Base-by-base conservation (phyloP, 192 early-diverging fungal genomes). In the Podila horticola region DNA sequence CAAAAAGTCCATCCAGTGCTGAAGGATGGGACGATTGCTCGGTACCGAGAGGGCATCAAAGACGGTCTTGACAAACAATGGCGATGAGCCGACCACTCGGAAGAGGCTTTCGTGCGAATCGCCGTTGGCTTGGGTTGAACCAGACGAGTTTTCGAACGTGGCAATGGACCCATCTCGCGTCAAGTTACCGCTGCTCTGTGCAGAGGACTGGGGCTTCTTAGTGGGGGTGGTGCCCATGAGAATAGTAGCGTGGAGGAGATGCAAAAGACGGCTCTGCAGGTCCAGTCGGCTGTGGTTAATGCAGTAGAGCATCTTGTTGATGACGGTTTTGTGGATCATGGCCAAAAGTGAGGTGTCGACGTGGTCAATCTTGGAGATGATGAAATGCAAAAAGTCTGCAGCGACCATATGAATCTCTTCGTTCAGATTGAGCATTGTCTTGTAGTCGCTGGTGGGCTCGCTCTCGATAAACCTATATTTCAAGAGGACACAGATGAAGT, bases 1-100 rank as follows among this genome's bases (percentile, higher is more conserved):
- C 70, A 94, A 77, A 67, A 94, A 93, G 72, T 95, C 91, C 76
- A 94, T 89, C 93, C 93, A 95, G 58, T 92, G 84, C 30, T 92
- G 91, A 17, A 95, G 69, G 28, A 93, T 82, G 8, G 89, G 86
- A n/a, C 92, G 88, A 68, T 95, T 95, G 0, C 83, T 82, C 20
- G 75, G 60, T 17, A 84, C 73, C 0, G 87, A 84, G 24, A 95
- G 74, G 3, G 93, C 91, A 64, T 91, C 84, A 29, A 88, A 83
- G 19, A 92, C 75, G 13, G 89, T 89, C 52, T 86, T 87, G 17
- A 89, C 84, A 64, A 93, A 89, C 19, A 87, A 62, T 9, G 84
- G 83, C 4, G 86, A 84, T 13, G 88, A 86, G 11, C 58, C 62
- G 3, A 77, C 52, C 24, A 73, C 49, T n/a, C 71, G 70, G 67